Evolutionary conservation across 345 rosid species (phyloP).

Genomic region (Brassica carinata): DNA sequence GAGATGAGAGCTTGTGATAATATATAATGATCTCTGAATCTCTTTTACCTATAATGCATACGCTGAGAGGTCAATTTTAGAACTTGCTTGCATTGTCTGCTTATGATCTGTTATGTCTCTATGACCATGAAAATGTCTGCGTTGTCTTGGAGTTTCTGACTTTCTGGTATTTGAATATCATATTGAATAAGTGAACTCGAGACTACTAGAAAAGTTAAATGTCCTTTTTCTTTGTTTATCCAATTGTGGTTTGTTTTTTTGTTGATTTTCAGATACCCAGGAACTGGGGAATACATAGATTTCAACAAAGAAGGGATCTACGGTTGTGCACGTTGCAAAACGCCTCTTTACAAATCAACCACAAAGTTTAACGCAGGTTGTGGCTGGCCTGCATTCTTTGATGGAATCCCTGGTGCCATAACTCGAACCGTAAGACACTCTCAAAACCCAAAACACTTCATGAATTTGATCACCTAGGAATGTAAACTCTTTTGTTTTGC

Average conservation of each 20-base stretch:
- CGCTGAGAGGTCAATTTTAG: neutral
- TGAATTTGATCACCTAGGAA: neutral
- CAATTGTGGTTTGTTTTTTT: neutral
- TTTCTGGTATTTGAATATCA: neutral
- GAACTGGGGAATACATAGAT: constrained; percentile 75
- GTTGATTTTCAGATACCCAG: constrained; percentile 50
- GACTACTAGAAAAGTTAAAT: neutral
- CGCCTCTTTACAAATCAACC: constrained; percentile 75
- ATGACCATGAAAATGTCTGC: neutral
- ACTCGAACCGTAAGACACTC: constrained; percentile 46
- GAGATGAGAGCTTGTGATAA: too few relatives aligned
- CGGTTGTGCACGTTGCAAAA: constrained; percentile 73
- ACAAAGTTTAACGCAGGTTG: constrained; percentile 80
- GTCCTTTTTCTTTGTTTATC: neutral
- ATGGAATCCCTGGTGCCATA: constrained; percentile 87
- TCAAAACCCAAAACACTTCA: neutral
- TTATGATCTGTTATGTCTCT: neutral
- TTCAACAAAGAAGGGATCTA: constrained; percentile 64
- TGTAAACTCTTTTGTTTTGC: neutral
- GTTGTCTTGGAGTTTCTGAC: neutral
- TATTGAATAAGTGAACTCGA: neutral
- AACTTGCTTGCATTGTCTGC: neutral
- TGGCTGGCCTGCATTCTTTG: constrained; percentile 95
- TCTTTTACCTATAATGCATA: too few relatives aligned
- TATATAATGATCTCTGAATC: too few relatives aligned